Evolutionary conservation across 345 rosid genomes (phyloP), one percentile per base, ranked within the genome.

Genomic region (Odontarrhena argentea): DNA sequence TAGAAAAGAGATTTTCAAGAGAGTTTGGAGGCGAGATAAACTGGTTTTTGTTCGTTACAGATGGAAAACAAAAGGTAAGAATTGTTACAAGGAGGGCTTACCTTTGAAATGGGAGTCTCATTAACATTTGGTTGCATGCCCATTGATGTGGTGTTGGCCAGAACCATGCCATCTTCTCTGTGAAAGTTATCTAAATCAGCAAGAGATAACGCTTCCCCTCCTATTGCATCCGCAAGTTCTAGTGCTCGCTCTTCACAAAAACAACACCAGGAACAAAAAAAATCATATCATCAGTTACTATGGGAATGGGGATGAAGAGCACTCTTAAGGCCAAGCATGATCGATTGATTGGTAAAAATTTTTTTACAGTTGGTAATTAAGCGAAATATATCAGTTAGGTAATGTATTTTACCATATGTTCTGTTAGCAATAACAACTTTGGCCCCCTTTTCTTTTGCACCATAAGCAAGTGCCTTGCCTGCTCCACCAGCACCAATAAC

Each of bases 401-500:
- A 48, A 43, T 63, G 69, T 45, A 45, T 50, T 47, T 81, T 69
- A 85, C 98, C 88, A 52, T 67, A 90, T 40, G 97, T 88, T 32
- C 99, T 88, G 78, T 94, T 94, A 43, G 97, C 92, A 75, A 90
- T 88, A 45, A 84, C 85, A 47, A 90, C 85, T 68, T 82, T 85
- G 0, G 95, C 97, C 14, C 97, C 97, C 57, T 94, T 94, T 54
- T 80, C 87, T 71, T 87, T 90, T 68, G 99, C 99, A 69, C 97
- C 97, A 67, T 81, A 94, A 70, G 91, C 97, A 72, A 94, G 92
- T 32, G 97, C 96, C 85, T 87, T 90, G 61, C 97, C 95, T 62
- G 97, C 92, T 69, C 97, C 96, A 47, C 99, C 97, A 49, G 97
- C 91, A 76, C 99, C 97, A 74, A 93, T 83, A 76, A 90, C 92